Evolutionary conservation across 2,329 filamentous ascomycete genomes (phyloP), one percentile per base, ranked within the genome.

Genomic region (Botryotinia convoluta): DNA sequence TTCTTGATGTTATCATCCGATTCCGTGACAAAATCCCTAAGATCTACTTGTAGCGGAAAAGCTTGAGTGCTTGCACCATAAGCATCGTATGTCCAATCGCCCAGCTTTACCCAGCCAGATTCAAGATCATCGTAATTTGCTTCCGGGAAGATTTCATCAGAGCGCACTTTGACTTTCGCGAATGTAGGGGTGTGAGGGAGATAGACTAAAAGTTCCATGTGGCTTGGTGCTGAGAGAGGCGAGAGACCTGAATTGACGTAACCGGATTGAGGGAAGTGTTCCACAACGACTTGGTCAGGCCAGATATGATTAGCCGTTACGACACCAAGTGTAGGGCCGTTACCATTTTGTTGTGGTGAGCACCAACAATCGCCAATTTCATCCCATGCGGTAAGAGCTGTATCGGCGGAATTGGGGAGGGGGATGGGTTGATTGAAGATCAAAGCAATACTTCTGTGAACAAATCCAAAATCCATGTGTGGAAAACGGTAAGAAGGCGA

Each of bases 361-460:
- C 95, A 98, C 92, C 94, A 98, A 82, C 94, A 97, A 75, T 98
- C 93, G 32, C 92, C 93, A 48, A 91, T 87, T 67, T 97, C 93
- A 16, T 90, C 85, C 94, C 95, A 97, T 5, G 85, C 83, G 2
- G 83, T 80, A 3, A 97, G 85, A 0, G 92, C 93, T 0, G 85
- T 81, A n/a, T 83, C 78, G 0, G 87, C 85, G 1, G 85, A 83
- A 32, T 81, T 78, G 5, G 80, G 75, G 32, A 72, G 18, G 59
- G 80, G 71, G 48, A 79, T 48, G 7, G 77, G 72, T 54, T 77
- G 78, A 18, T 54, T 70, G 73, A 77, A 73, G 73, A 78, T 77
- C 45, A 77, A 79, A 5, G 62, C 37, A 16, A 72, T 8, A 37
- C 45, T 39, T 37, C 51, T 72, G 5, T 29, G 20, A 16, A 68